Percentiles rank a stretch among this genome's conserved stretches.
phyloP scores from a whole-genome alignment of 139 green algal genomes.

The Gonium pectorale region DNA sequence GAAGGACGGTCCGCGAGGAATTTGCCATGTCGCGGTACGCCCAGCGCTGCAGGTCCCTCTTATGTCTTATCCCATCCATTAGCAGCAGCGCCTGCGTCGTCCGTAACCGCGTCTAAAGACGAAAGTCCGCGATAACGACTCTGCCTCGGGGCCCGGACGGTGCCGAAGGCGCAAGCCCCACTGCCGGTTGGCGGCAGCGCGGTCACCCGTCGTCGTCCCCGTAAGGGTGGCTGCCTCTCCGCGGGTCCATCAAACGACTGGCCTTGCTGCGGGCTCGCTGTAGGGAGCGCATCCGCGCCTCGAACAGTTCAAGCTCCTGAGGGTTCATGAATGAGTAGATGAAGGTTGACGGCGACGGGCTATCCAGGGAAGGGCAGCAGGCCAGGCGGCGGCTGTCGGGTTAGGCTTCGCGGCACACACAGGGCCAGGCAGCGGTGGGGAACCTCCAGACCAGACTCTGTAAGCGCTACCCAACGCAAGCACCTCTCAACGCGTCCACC shows the following conservation, averaged over 20 bases:
- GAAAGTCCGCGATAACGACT: too few relatives aligned
- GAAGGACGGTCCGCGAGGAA: too few relatives aligned
- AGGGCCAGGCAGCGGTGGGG: background rate
- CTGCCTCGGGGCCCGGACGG: too few relatives aligned
- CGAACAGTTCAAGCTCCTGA: conserved; percentile 40
- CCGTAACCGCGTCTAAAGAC: too few relatives aligned
- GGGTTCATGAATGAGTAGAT: too few relatives aligned
- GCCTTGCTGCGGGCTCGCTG: conserved; percentile 8
- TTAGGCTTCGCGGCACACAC: background rate
- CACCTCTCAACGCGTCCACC: background rate
- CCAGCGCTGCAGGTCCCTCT: too few relatives aligned
- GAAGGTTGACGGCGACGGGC: background rate
- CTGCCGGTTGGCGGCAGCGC: too few relatives aligned
- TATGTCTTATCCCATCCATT: too few relatives aligned
- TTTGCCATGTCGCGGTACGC: too few relatives aligned
- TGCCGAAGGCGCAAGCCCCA: too few relatives aligned
- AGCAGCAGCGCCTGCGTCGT: too few relatives aligned
- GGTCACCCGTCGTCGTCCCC: background rate
- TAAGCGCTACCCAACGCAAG: background rate
- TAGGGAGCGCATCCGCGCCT: conserved; percentile 38
- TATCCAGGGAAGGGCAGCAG: background rate
- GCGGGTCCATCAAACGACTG: background rate
- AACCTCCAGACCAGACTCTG: background rate
- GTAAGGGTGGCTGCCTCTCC: background rate
- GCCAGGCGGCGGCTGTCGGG: background rate